Evolutionary conservation across 2,329 filamentous ascomycete genomes (phyloP), one percentile per base, ranked within the genome.

Genomic region (Stagonosporopsis cucurbitacearum): DNA sequence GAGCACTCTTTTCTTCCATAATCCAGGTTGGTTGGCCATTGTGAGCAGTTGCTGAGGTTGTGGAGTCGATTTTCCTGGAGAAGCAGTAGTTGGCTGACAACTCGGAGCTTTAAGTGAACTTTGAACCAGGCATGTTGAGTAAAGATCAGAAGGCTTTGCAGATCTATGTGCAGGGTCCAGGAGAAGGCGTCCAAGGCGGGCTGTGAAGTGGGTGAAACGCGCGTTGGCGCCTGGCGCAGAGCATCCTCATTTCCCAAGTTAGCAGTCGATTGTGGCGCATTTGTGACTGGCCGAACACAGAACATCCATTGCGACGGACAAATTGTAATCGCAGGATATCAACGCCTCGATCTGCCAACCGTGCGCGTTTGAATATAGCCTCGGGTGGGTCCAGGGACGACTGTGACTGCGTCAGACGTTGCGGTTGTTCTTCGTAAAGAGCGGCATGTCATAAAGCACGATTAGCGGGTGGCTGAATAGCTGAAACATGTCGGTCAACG

Each of bases 1-100:
- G 37, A 77, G 63, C 32, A 77, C 63, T 42, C 74, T 70, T 66
- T 75, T 76, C 62, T 75, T 71, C 73, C 73, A 77, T 11, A 66
- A 23, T 15, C 60, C 60, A 15, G 64, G 53, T 57, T 62, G 59
- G 35, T 58, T 57, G 33, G 64, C 58, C 67, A 71, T 71, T 44
- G 26, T 65, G 55, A 51, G 23, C 23, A 17, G 15, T 40, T 28
- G 4, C 4, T 25, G 6, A 13, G 4, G 8, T 43, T 52, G 20
- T 22, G 9, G 13, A 22, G 17, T 25, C 36, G n/a, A 25, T 36
- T 51, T 23, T 35, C 20, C 30, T 26, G 17, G 28, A 22, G 17
- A 32, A 25, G 13, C 47, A 32, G 13, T 26, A 49, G 33, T 43
- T 12, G 28, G 28, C 22, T 13, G 44, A 48, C 41, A 26, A 39